Evolutionary conservation across 208 protist genomes (phyloP).

Genomic region (Balamuthia mandrillaris): DNA sequence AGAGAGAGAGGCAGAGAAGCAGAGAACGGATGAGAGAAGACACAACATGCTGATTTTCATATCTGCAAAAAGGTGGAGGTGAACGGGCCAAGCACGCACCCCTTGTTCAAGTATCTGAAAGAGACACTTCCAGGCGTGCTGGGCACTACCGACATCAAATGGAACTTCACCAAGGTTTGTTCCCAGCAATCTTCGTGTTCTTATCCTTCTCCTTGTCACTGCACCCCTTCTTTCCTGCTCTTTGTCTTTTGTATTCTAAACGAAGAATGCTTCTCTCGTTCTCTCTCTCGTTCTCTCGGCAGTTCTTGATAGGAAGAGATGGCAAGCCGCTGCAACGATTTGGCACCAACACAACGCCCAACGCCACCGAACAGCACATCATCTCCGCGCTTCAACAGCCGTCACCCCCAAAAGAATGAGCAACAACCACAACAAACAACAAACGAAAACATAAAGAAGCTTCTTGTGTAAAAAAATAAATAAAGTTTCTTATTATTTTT

Average conservation of each 20-base stretch:
- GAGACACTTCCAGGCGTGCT: not conserved
- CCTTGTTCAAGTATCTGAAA: constrained; percentile 36
- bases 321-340: constrained; percentile 3
- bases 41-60: not conserved
- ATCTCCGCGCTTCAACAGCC: not conserved
- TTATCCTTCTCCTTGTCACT: not conserved
- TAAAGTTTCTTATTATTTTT: too few species aligned
- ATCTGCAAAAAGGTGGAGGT: constrained; percentile 14
- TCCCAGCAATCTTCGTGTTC: too few species aligned
- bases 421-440: too few species aligned
- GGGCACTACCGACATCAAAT: constrained; percentile 31
- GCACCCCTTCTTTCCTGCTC: not conserved
- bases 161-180: constrained; percentile 49
- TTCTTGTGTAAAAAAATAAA: too few species aligned
- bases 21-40: too few species aligned
- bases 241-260: not conserved
- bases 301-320: constrained; percentile 22
- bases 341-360: not conserved
- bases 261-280: not conserved
- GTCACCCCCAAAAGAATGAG: too few species aligned
- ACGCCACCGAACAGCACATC: constrained; percentile 27
- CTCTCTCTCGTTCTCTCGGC: too few species aligned
- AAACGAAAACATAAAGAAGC: too few species aligned
- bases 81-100: constrained; percentile 21
- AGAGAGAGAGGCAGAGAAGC: too few species aligned